Base-by-base conservation (phyloP, 2,329 filamentous ascomycete species). In the Aspergillus spinulosporus region DNA sequence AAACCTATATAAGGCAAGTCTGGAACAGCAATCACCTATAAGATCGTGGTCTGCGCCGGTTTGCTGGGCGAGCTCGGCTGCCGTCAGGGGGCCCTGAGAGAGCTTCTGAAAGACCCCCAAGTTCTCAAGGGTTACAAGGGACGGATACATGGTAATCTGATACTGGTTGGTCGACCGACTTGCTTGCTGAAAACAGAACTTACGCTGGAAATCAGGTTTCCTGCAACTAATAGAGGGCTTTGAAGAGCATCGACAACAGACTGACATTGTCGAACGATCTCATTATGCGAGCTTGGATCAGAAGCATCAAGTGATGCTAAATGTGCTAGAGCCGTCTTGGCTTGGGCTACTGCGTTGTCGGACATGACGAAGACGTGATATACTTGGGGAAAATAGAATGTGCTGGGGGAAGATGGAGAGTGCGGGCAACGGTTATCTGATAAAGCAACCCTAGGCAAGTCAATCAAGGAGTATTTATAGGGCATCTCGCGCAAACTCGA, bases 61-160 rank as follows among this genome's bases (percentile, higher is more conserved):
- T 15, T 56, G 39, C 14, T 56, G 28, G 8, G 46, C 53, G 11
- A 56, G 5, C 9, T 56, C 15, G 5, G 14, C 29, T 2, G 42
- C 39, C 7, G 48, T 51, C 40, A 56, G 15, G 1, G 48, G 31
- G 14, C 40, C 47, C 9, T 32, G 5, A 4, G 46, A n/a, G 8
- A 51, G 46, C 40, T 51, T 56, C 34, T 56, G 14, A 15, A 56
- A 56, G 2, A 56, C 32, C 11, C 31, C 28, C 5, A 56, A 40
- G 7, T 56, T 29, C 11, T 26, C 43, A 14, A 50, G 42, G 14
- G 29, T 36, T 26, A 43, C 34, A 9, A 56, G 46, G 31, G 28
- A 51, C n/a, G 47, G 46, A 8, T 29, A 50, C 15, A 14, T 45
- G 4, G 34, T 37, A n/a, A 39, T 40, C 53, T 56, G 32, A 6